These are phyloP conservation scores for Calendula officinalis DNA, from an alignment of 129 eudicot species.

Conservation along the genomic window DNA sequence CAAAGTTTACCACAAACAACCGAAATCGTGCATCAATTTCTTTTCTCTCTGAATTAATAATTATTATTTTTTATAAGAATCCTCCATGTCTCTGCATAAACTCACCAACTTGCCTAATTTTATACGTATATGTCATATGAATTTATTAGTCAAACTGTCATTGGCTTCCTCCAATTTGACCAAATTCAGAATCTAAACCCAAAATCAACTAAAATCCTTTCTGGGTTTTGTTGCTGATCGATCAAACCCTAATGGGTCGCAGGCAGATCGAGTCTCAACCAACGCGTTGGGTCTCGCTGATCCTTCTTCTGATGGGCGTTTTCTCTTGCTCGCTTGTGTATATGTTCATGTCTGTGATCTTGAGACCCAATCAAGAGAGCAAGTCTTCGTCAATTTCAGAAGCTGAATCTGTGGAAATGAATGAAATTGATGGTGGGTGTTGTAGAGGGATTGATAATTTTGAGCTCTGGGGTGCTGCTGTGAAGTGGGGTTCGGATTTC, in stretches of 20 bases:
- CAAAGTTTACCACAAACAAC: constrained; percentile 7
- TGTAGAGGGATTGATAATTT: constrained; percentile 75
- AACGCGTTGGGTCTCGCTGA: constrained; percentile 50
- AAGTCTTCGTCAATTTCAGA: constrained; percentile 15
- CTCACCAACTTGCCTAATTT: constrained; percentile 11
- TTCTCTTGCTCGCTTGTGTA: constrained; percentile 59
- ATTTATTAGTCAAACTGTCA: constrained; percentile 11
- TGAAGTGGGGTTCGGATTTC: constrained; percentile 84
- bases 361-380: constrained; percentile 39
- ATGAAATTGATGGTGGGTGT: constrained; percentile 50
- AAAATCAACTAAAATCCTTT: constrained; percentile 17
- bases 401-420: constrained; percentile 18
- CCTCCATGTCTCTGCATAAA: constrained; percentile 29
- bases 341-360: constrained; percentile 44
- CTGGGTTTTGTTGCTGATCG: constrained; percentile 43
- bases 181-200: constrained; percentile 14
- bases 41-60: constrained; percentile 7
- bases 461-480: constrained; percentile 95
- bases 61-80: constrained; percentile 10
- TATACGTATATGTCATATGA: not conserved
- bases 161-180: constrained; percentile 12
- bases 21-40: constrained; percentile 23
- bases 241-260: constrained; percentile 72
- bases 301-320: constrained; percentile 58
- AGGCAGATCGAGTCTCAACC: constrained; percentile 57